Conservation (phyloP, 78 protist species). For the Trichosphaerium sp. region DNA sequence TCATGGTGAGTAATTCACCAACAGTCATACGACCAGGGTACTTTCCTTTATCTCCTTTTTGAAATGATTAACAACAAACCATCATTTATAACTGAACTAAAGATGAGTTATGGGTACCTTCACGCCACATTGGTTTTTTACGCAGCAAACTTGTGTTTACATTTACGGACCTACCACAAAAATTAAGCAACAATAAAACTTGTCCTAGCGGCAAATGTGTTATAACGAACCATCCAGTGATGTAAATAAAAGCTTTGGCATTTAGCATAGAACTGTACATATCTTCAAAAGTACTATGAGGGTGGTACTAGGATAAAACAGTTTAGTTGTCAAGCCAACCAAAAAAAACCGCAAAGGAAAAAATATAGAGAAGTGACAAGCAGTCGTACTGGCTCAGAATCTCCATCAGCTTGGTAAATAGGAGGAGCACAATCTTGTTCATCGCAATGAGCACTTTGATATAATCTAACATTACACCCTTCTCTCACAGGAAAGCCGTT, state of each 20-base stretch:
- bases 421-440: no score
- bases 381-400: background rate
- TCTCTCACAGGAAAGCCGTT: no score
- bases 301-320: background rate
- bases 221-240: conserved; percentile 4
- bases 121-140: no score
- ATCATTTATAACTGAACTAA: no score
- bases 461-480: no score
- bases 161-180: no score
- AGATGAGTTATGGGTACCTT: no score
- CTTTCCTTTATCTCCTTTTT: background rate
- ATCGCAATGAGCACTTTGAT: no score
- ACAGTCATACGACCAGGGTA: no score
- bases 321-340: background rate
- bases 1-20: conserved; percentile 3
- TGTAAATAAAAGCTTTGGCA: conserved; percentile 9
- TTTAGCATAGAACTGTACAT: background rate
- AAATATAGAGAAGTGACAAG: background rate
- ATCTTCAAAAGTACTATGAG: background rate
- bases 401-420: background rate
- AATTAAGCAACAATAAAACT: no score
- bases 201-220: no score
- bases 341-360: background rate
- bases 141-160: no score
- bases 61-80: background rate